Base-by-base conservation (phyloP, 2,329 filamentous ascomycete genomes). In the Xylaria sp. region DNA sequence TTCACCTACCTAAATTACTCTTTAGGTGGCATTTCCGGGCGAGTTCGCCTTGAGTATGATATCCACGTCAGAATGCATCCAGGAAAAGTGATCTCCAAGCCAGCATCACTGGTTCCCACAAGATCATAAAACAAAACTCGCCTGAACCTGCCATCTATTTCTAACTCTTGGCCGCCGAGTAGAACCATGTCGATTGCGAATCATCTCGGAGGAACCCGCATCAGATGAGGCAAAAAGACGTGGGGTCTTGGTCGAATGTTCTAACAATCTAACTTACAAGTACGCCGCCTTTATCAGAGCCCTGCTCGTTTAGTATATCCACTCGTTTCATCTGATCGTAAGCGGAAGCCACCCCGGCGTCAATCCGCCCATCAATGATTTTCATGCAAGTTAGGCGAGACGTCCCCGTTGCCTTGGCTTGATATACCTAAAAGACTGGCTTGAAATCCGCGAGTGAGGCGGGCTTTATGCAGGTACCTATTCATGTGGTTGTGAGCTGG, bases 281-380 rank as follows among this genome's bases (percentile, higher is more conserved):
- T n/a, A n/a, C 39, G 39, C 3, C 24, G 32, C 19, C 50, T 48
- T 24, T 19, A 24, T 51, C n/a, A 4, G 12, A 21, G 36, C 56
- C 54, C 39, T 64, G 48, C 58, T 11, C 56, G 32, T 21, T 51
- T 39, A 36, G 56, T 4, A 58, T 57, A 62, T 36, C 67, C 60
- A 57, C 39, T 53, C 30, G 65, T 68, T 65, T 68, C 61, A 65
- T 70, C 58, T 63, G 45, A 65, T 64, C 65, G 30, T 53, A 65
- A 61, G 55, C 30, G 69, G 69, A 21, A 73, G 55, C 51, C 7
- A 36, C 39, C 68, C 72, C 63, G 66, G 68, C 55, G 30, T 63
- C 36, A 63, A 67, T 69, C 59, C 17, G 34, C 50, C 32, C 54
- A 68, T 65, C 61, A 53, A 30, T 34, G 54, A 64, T 50, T 24